Base-by-base conservation (phyloP, 306 rosid genomes). In the Arachis stenosperma region DNA sequence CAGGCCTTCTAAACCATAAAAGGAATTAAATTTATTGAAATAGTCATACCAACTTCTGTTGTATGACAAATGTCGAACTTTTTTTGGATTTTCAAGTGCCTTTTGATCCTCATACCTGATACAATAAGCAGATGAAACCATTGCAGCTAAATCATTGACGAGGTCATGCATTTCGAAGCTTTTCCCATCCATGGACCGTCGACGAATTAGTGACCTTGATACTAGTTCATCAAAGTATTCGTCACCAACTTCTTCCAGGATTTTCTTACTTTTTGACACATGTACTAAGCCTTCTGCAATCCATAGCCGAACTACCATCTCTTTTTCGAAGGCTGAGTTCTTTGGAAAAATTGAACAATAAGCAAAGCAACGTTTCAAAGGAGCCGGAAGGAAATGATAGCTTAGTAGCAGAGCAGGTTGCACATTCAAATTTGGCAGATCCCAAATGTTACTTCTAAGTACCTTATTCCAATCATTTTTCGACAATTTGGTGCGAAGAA, bases 101-200 rank as follows among this genome's bases (percentile, higher is more conserved):
- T 41, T 3, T 10, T 7, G 2, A 2, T 41, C 52, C 47, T 57
- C 46, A 5, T 22, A 27, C 50, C 43, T 56, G 1, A 56, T 9
- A 7, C 52, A 39, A 12, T 41, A 41, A 41, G 37, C 7, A 7
- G 43, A 6, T 2, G 37, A 57, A 5, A 70, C 36, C 37, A 15
- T 36, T 40, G 61, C 51, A 13, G 75, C 84, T 15, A 83, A 29
- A 15, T 79, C 81, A 15, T 75, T 44, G 2, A 71, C 54, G 13
- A 70, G 75, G 55, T 44, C 74, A 52, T 79, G 81, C 78, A 81
- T 67, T 29, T 33, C 14, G 42, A 64, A 79, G 22, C 0, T 0
- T 6, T 2, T 0, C 1, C 17, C 41, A 11, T 27, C 44, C 15
- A 50, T 27, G 10, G 65, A 78, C 27, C 27, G 27, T 9, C 74